These are phyloP conservation scores for Saussurea involucrata DNA, from an alignment of 129 eudicot genomes.

Conservation along the genomic window DNA sequence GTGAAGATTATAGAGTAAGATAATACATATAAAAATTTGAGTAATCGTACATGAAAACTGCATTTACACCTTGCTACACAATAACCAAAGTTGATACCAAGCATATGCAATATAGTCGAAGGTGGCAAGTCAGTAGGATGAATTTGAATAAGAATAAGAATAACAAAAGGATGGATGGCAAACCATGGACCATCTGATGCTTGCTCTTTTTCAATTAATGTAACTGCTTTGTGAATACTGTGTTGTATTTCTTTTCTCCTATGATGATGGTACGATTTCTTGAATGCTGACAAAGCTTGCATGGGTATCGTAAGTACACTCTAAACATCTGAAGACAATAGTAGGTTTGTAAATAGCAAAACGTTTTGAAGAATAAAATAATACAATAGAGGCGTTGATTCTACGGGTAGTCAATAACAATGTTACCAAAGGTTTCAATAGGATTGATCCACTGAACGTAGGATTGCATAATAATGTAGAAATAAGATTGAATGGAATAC, in stretches of 20 bases:
- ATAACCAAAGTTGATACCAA: too few relatives aligned
- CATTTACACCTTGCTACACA: too few relatives aligned
- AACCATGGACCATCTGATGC: slow-evolving; percentile 89
- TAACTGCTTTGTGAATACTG: slow-evolving; percentile 60
- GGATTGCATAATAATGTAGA: not conserved
- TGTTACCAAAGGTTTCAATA: slow-evolving; percentile 95
- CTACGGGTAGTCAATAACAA: slow-evolving; percentile 96
- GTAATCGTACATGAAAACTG: too few relatives aligned
- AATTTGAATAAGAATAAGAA: not conserved
- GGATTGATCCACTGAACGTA: slow-evolving; percentile 72
- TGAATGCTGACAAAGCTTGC: slow-evolving; percentile 71
- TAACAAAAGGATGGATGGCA: slow-evolving; percentile 8
- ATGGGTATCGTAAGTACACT: slow-evolving; percentile 89
- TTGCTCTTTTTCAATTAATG: slow-evolving; percentile 67
- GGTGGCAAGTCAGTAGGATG: not conserved
- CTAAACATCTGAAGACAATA: slow-evolving; percentile 55
- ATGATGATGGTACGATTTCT: slow-evolving; percentile 65
- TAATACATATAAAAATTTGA: too few relatives aligned
- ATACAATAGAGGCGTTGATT: slow-evolving; percentile 15
- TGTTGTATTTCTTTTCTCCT: slow-evolving; percentile 60
- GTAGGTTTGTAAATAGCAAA: not conserved
- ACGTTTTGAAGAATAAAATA: not conserved
- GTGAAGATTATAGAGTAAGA: too few relatives aligned
- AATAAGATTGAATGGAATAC: not conserved
- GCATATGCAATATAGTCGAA: too few relatives aligned